Evolutionary conservation across 208 protist genomes (phyloP), one percentile per base, ranked within the genome.

Genomic region (Wallacemonas sp.): DNA sequence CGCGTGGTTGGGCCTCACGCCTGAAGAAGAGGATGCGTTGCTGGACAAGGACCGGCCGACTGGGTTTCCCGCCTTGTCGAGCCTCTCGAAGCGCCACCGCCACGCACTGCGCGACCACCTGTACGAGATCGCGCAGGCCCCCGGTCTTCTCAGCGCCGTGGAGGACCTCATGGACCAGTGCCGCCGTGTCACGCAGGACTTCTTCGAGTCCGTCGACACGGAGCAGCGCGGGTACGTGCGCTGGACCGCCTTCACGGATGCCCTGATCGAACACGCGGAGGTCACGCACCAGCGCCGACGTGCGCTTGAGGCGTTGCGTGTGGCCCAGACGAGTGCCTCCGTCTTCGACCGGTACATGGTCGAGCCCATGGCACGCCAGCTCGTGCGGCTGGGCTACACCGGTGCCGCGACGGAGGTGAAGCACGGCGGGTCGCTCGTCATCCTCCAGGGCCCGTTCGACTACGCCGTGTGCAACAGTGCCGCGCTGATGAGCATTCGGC

Each of bases 271-370:
- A 67, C 78, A 83, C 44, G 83, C 86, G 2, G 87, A 90, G 46
- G 81, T 88, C 2, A 70, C 78, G 41, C 81, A 88, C 70, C 83
- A 87, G 41, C 65, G 76, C 26, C 75, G 77, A 41, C 58, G 67
- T 56, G 76, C 73, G 29, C 72, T 86, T 47, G 78, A 87, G n/a
- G 80, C 68, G 32, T 32, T 60, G 60, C 57, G 57, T 9, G 16
- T 32, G 21, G 77, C 73, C 9, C 78, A 76, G 32, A 64, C 70
- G 47, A 85, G 69, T 60, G 80, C 83, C 17, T 81, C 72, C 34
- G 80, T 90, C 11, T 90, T 93, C 65, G 87, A 93, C 60, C 74
- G 80, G 19, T 90, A 88, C 61, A 69, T 85, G 5, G 74, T 90
- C 16, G 83, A 88, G 64, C 72, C 80, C 21, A 80, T 93, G 44